A percentile compares a stretch with the other conserved stretches of the same genome.
These are phyloP conservation scores for Umbelopsis isabellina DNA, from an alignment of 192 early-diverging fungal genomes.

Conservation along the genomic window DNA sequence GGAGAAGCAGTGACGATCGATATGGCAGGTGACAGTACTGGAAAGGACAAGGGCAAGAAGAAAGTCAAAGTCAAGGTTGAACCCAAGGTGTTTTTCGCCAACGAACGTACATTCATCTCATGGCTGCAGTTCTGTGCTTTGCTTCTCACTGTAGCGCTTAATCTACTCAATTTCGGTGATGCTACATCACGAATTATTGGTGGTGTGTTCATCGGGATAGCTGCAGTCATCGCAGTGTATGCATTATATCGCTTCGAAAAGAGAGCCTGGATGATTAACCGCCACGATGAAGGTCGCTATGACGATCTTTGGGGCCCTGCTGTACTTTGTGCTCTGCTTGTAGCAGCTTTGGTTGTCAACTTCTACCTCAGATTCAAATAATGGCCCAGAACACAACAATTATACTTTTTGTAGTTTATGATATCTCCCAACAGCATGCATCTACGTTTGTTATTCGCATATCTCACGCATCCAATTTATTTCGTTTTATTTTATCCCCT, in stretches of 20 bases:
- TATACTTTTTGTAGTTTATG: too few relatives aligned
- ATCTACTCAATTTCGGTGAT: conserved; percentile 69
- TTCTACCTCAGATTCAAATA: conserved; percentile 32
- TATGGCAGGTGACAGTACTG: neutral
- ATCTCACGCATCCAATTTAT: too few relatives aligned
- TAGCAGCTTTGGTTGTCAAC: conserved; percentile 54
- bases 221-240: conserved; percentile 35
- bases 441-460: too few relatives aligned
- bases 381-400: neutral
- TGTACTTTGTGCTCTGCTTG: conserved; percentile 50
- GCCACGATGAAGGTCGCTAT: conserved; percentile 60
- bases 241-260: conserved; percentile 40
- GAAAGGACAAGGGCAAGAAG: conserved; percentile 16
- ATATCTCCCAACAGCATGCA: too few relatives aligned
- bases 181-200: conserved; percentile 18
- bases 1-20: conserved; percentile 5
- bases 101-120: conserved; percentile 85
- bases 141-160: conserved; percentile 66
- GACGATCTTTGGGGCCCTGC: conserved; percentile 41
- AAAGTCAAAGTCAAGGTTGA: conserved; percentile 44
- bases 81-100: conserved; percentile 86
- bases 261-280: conserved; percentile 43
- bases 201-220: conserved; percentile 34
- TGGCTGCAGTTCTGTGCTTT: conserved; percentile 78
- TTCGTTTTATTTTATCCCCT: too few relatives aligned